These are phyloP conservation scores for Globisporangium takayamanum DNA, from an alignment of 352 stramenopile species.

Conservation along the genomic window DNA sequence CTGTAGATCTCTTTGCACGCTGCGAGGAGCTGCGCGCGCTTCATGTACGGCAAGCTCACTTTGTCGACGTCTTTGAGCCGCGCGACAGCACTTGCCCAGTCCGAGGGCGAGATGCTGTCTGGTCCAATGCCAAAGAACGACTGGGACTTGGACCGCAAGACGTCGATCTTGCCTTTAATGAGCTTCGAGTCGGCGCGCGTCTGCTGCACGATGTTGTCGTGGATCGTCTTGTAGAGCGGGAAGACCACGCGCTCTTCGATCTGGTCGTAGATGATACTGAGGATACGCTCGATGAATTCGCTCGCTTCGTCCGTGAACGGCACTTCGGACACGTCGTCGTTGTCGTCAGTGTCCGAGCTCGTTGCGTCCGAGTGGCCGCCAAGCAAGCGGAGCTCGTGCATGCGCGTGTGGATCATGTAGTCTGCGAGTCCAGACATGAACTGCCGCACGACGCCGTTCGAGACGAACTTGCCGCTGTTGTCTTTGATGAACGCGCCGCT, in stretches of 20 bases:
- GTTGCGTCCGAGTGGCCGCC: conserved; percentile 32
- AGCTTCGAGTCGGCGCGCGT: conserved; percentile 64
- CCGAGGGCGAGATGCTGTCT: conserved; percentile 46
- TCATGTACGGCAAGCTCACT: conserved; percentile 77
- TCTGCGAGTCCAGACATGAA: conserved; percentile 78
- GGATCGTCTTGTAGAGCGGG: conserved; percentile 61
- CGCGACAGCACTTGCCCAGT: conserved; percentile 50
- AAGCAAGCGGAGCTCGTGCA: conserved; percentile 67
- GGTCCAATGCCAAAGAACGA: conserved; percentile 81
- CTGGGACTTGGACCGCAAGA: conserved; percentile 70
- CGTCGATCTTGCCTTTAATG: conserved; percentile 75
- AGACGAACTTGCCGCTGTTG: conserved; percentile 33
- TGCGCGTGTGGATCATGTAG: conserved; percentile 76
- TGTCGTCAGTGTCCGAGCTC: conserved; percentile 25
- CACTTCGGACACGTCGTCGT: conserved; percentile 9
- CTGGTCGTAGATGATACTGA: conserved; percentile 72
- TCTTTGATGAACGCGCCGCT: conserved; percentile 69
- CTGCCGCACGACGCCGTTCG: conserved; percentile 48
- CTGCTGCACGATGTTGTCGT: conserved; percentile 53
- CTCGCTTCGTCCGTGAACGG: conserved; percentile 18
- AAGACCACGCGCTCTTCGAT: conserved; percentile 84
- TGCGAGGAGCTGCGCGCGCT: conserved; percentile 62
- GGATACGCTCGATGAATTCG: conserved; percentile 59
- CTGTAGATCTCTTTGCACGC: conserved; percentile 83
- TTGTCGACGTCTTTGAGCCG: conserved; percentile 77